Evolutionary conservation across 2,329 filamentous ascomycete genomes (phyloP), one percentile per base, ranked within the genome.

Genomic region (Metarhizium brunneum): DNA sequence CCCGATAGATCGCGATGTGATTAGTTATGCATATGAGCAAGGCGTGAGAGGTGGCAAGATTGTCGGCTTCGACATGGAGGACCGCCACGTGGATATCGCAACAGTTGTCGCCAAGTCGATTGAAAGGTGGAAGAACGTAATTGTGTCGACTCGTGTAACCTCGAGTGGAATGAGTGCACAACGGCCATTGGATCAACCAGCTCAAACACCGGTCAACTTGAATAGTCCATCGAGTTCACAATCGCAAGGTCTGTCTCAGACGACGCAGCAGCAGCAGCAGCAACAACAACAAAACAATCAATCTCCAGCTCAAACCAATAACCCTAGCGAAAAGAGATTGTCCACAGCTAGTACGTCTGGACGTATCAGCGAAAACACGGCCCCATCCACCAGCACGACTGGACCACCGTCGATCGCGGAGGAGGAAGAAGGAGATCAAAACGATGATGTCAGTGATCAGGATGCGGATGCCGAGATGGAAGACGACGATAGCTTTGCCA

Each of bases 51-150:
- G 71, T 4, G 66, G 66, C 8, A 67, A 66, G 32, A 63, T 63
- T 3, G 64, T 81, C 2, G 81, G 80, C 0, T 68, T 80, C 48
- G 72, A 71, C 45, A 53, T 79, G 2, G 73, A 79, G 38, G 80
- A 84, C 61, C 72, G 75, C 1, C 75, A 81, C 53, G 59, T 76
- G 5, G 81, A 84, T 58, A 65, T 85, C 1, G 72, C 73, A 57
- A 74, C 75, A 0, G 64, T 82, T 42, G 75, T 84, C 6, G 69
- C 78, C 6, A 71, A 73, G n/a, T 77, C 77, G 2, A 83, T 86
- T 56, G 77, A 80, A 47, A 74, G 81, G 35, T 86, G 83, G 83
- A 86, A 83, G 68, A 73, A 70, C 4, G 80, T 85, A 16, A 78
- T 86, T 13, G 70, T 75, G n/a, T 76, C 79, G 6, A 71, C 76